These are phyloP conservation scores for Pezicula neosporulosa DNA, from an alignment of 2,329 filamentous ascomycete species.

Conservation along the genomic window DNA sequence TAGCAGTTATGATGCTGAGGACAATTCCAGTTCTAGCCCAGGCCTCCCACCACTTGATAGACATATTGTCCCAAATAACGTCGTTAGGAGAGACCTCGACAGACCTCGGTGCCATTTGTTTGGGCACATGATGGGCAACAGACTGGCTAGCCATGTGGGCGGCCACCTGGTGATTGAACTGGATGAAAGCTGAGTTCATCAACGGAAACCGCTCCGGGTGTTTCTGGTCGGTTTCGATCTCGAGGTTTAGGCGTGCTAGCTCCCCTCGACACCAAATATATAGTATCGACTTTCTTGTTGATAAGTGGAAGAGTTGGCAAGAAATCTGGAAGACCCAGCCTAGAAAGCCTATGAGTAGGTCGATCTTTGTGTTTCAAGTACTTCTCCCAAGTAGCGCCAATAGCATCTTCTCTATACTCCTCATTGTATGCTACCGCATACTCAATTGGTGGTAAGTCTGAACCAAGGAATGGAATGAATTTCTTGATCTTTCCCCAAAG, in stretches of 20 bases:
- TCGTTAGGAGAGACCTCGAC: conserved; percentile 94
- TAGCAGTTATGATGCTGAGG: conserved; percentile 61
- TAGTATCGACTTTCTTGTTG: conserved; percentile 90
- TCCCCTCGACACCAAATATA: conserved; percentile 88
- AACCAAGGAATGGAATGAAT: conserved; percentile 41
- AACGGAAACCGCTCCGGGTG: conserved; percentile 81
- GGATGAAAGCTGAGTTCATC: conserved; percentile 96
- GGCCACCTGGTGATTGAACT: conserved; percentile 96
- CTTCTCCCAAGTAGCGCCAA: conserved; percentile 73
- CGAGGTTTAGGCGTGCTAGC: conserved; percentile 80
- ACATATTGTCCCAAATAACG: conserved; percentile 97
- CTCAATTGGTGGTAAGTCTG: conserved; percentile 21
- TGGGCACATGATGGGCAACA: conserved; percentile 84
- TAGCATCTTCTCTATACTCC: conserved; percentile 57
- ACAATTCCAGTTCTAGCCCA: conserved; percentile 63
- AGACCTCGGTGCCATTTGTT: conserved; percentile 86
- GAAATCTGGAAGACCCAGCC: conserved; percentile 56
- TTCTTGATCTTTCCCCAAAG: conserved; percentile 48
- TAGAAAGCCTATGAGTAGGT: conserved; percentile 76
- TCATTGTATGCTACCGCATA: conserved; percentile 65
- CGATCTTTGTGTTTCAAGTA: conserved; percentile 80
- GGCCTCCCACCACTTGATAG: conserved; percentile 88
- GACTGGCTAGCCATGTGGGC: conserved; percentile 98
- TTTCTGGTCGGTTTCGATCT: conserved; percentile 88
- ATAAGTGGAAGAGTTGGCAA: conserved; percentile 75